A percentile compares a stretch with the other conserved stretches of the same genome.
Evolutionary conservation across 202 grass and related monocot species (phyloP).

Genomic region (Cymbopogon flexuosus): DNA sequence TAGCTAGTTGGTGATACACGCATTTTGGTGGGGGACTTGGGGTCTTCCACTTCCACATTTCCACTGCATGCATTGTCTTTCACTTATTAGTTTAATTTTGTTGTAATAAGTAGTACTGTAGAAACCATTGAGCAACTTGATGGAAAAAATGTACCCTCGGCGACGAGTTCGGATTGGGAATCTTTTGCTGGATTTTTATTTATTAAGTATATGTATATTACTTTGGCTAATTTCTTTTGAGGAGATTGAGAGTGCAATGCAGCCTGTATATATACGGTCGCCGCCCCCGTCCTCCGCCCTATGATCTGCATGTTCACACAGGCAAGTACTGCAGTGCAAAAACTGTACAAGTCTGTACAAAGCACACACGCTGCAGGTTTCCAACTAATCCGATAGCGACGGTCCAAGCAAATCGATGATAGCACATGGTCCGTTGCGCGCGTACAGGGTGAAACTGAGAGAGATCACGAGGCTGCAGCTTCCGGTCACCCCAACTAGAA

Average conservation of each 20-base stretch:
- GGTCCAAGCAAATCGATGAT: neutral
- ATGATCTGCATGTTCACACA: no score
- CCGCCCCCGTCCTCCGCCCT: no score
- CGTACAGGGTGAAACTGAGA: neutral
- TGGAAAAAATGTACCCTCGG: neutral
- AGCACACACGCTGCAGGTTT: neutral
- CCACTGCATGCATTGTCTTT: neutral
- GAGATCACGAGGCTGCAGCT: neutral
- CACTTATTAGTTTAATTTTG: neutral
- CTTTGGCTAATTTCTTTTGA: neutral
- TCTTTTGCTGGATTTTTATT: no score
- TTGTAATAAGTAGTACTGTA: neutral
- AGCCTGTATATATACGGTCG: no score
- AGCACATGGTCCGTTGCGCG: no score
- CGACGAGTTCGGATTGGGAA: neutral
- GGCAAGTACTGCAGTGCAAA: no score
- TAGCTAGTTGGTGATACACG: neutral
- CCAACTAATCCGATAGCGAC: constrained; percentile 14
- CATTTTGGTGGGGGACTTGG: neutral
- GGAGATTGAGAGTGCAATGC: no score
- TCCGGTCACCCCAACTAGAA: neutral
- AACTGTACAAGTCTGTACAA: no score
- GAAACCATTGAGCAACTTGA: neutral
- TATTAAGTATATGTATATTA: neutral
- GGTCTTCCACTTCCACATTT: neutral